Percentiles rank a stretch among this genome's conserved stretches.
Evolutionary conservation across 2,329 filamentous ascomycete species (phyloP).

Genomic region (Blumeria graminis): DNA sequence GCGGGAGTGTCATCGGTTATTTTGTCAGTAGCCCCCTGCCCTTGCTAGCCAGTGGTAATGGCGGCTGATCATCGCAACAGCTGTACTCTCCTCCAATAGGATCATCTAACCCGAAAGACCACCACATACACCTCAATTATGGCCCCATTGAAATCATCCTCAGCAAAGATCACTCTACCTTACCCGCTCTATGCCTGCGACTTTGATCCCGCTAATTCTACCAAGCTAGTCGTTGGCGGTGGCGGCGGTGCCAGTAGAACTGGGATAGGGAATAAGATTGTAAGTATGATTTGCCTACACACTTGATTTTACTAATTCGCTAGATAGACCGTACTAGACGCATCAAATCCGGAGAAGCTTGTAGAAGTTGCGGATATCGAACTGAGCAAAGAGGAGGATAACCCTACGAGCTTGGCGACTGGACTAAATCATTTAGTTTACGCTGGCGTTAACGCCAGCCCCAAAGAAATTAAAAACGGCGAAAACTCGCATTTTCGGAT

Average conservation of each 20-base stretch:
- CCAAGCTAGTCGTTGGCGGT: constrained; percentile 58
- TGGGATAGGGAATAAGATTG: constrained; percentile 72
- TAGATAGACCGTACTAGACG: constrained; percentile 14
- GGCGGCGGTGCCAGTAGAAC: constrained; percentile 64
- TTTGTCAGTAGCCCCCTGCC: too few species aligned
- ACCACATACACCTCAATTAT: constrained; percentile 4
- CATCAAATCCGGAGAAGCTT: constrained; percentile 19
- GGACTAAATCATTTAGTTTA: constrained; percentile 32
- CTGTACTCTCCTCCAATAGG: too few species aligned
- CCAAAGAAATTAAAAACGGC: constrained; percentile 44
- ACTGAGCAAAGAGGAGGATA: constrained; percentile 67
- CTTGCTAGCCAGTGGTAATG: too few species aligned
- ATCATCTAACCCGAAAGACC: too few species aligned
- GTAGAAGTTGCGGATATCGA: constrained; percentile 45
- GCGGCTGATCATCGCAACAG: too few species aligned
- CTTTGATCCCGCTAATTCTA: constrained; percentile 61
- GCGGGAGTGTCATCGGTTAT: too few species aligned
- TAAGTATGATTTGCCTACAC: constrained; percentile 18
- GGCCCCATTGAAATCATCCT: constrained; percentile 12
- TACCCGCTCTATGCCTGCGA: constrained; percentile 76
- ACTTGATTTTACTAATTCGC: neutral
- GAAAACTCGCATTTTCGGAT: constrained; percentile 69
- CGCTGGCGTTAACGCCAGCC: constrained; percentile 67
- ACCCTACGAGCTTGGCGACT: constrained; percentile 57
- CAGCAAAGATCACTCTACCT: constrained; percentile 26